Conservation (phyloP, 2,329 filamentous ascomycete genomes). For the Cordyceps pruinosa region DNA sequence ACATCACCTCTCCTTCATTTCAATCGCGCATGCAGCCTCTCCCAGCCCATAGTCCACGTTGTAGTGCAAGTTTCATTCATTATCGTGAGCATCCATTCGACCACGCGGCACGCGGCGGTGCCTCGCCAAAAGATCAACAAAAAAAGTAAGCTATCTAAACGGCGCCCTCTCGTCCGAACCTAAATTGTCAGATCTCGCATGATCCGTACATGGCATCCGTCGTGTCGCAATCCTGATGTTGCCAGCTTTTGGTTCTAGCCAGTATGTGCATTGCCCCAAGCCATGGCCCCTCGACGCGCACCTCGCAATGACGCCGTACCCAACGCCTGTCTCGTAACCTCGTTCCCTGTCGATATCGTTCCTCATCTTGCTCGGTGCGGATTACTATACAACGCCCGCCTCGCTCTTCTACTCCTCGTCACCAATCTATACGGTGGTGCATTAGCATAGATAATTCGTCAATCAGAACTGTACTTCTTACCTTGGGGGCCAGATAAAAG, state of each 20-base stretch:
- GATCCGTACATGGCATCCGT: not conserved
- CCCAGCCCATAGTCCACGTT: not conserved
- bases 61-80: slow-evolving; percentile 5
- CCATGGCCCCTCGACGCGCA: not conserved
- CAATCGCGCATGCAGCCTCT: not conserved
- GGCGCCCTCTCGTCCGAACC: not conserved
- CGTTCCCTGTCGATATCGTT: not conserved
- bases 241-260: not conserved
- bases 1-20: not conserved
- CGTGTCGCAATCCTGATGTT: not conserved
- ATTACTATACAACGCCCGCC: not conserved
- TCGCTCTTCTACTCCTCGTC: slow-evolving; percentile 21
- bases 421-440: slow-evolving; percentile 18
- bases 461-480: slow-evolving; percentile 35
- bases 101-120: not conserved
- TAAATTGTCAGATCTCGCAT: not conserved
- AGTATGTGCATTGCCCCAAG: not conserved
- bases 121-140: not conserved
- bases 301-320: not conserved
- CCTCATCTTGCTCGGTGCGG: too few species aligned
- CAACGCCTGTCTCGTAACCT: slow-evolving; percentile 8
- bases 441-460: not conserved
- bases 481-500: slow-evolving; percentile 98
- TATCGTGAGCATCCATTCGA: slow-evolving; percentile 5
- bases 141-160: slow-evolving; percentile 2